Evolutionary conservation across 495 filamentous ascomycete species (phyloP), one percentile per base, ranked within the genome.

Genomic region (Aspergillus baeticus): DNA sequence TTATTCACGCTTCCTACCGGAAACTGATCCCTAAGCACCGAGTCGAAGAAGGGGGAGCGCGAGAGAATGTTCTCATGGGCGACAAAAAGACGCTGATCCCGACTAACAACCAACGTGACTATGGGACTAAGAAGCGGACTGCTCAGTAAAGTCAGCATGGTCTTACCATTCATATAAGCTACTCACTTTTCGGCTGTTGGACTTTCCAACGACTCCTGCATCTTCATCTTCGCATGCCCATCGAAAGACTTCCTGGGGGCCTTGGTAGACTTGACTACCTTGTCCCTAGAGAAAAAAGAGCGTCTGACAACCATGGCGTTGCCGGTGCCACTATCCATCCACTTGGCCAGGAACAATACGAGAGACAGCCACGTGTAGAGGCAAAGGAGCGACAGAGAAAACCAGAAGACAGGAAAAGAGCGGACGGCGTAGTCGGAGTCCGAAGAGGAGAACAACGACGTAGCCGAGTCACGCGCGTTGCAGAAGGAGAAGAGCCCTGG

Each of bases 71-170:
- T 83, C 71, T 87, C 83, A 63, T 88, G 85, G 54, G 85, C 85
- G 46, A 84, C 85, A 71, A 88, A 88, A 69, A 96, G 80, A 60
- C 91, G 87, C 68, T 86, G 84, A 57, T 95, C 91, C 45, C 70
- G 75, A 33, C 92, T 90, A 61, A 96, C 86, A 63, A 88, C 80
- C 64, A 96, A 76, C 49, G 90, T 93, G 68, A 96, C 75, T 72
- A 96, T 93, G 60, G 89, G 86, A 59, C 87, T 90, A 56, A 85
- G 79, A 69, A 86, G 77, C 62, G 78, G 78, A 69, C 83, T 86
- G 66, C 41, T 46, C 6, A 52, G 18, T 55, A 22, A 43, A 64
- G 56, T 54, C 56, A 51, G 58, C 55, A 68, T 54, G 10, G 22
- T 50, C 3, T 17, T 23, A 58, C 33, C 46, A 57, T 55, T 64